Evolutionary conservation across 1,284 basidiomycete species (phyloP).

Genomic region (Moniliophthora roreri): DNA sequence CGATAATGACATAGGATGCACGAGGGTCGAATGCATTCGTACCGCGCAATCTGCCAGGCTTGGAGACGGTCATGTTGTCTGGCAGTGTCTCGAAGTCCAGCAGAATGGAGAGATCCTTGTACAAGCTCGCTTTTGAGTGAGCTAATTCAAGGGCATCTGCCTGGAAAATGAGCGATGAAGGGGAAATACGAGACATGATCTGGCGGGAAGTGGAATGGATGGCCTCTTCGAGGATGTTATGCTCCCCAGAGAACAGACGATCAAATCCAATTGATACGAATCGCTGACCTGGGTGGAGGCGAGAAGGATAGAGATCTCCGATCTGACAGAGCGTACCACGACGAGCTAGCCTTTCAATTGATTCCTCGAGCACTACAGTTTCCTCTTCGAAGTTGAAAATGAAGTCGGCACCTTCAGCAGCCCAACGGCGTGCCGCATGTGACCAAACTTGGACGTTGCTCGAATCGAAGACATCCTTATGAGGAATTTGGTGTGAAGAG

Average conservation of each 20-base stretch:
- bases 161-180: slow-evolving; percentile 1
- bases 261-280: slow-evolving; percentile 1
- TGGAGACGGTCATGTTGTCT: background rate
- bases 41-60: slow-evolving; percentile 1
- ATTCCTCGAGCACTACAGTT: background rate
- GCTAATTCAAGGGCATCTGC: slow-evolving; percentile 1
- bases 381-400: slow-evolving; percentile 4
- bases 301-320: background rate
- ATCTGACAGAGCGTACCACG: slow-evolving; percentile 2
- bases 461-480: background rate
- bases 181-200: background rate
- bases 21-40: slow-evolving; percentile 2
- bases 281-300: background rate
- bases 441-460: background rate
- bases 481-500: background rate
- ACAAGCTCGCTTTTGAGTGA: background rate
- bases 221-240: slow-evolving; percentile 1
- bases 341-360: background rate
- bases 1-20: slow-evolving; percentile 1
- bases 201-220: background rate
- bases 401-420: background rate
- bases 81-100: slow-evolving; percentile 2
- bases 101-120: slow-evolving; percentile 2
- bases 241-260: background rate
- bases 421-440: background rate